phyloP scores from a whole-genome alignment of 495 filamentous ascomycete genomes.

The Neurospora sp. region DNA sequence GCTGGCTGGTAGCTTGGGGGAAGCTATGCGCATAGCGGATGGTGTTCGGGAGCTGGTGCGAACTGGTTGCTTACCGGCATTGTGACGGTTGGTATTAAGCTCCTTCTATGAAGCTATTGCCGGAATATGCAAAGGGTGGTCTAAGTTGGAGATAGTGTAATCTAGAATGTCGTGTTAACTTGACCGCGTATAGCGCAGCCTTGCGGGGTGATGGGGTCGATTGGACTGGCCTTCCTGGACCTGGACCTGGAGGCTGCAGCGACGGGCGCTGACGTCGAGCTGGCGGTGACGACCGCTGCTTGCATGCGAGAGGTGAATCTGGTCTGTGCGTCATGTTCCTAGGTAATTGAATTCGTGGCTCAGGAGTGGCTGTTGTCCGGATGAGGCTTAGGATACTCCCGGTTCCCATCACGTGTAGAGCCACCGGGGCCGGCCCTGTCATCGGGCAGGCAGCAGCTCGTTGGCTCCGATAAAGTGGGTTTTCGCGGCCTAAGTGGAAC shows the following conservation, averaged over 20 bases:
- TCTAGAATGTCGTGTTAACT: not conserved
- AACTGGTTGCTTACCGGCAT: constrained; percentile 6
- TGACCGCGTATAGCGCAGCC: constrained; percentile 10
- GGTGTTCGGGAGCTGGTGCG: not conserved
- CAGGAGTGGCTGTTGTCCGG: not conserved
- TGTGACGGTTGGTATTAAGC: not conserved
- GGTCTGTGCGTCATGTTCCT: not conserved
- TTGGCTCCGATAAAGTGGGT: not conserved
- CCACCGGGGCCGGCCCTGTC: not conserved
- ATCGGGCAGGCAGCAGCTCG: not conserved
- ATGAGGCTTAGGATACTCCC: not conserved
- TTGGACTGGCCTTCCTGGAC: constrained; percentile 2
- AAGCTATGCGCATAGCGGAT: not conserved
- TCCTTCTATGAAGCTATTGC: not conserved
- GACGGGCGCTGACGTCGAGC: not conserved
- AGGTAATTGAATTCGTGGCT: not conserved
- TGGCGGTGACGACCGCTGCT: not conserved
- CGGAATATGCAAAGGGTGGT: not conserved
- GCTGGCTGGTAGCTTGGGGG: not conserved
- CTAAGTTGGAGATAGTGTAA: not conserved
- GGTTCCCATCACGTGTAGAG: not conserved
- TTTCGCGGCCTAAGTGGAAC: not conserved
- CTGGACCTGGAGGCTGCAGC: not conserved
- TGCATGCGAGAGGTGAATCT: not conserved
- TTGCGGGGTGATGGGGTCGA: constrained; percentile 18